Evolutionary conservation across 495 filamentous ascomycete species (phyloP).

Genomic region (Parathielavia hyrcaniae): DNA sequence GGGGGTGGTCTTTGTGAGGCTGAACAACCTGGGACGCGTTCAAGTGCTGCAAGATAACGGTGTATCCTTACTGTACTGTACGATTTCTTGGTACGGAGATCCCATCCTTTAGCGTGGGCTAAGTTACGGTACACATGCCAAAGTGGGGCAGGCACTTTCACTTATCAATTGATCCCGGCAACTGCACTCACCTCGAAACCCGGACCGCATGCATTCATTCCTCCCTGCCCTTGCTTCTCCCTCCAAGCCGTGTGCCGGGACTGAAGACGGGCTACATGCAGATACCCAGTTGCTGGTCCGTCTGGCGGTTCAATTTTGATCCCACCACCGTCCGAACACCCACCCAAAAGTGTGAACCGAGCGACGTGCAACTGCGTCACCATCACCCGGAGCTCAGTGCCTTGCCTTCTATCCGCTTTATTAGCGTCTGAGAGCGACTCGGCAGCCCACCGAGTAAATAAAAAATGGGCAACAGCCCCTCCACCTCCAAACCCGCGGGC

Average conservation of each 20-base stretch:
- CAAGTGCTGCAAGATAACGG: conserved; percentile 6
- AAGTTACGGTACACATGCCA: conserved; percentile 18
- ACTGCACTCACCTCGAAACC: background rate
- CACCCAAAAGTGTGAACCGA: conserved; percentile 10
- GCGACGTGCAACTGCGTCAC: background rate
- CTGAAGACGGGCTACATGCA: conserved; percentile 3
- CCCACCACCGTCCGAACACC: background rate
- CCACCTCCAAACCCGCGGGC: conserved; percentile 27
- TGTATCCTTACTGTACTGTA: too few species aligned
- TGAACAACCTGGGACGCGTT: background rate
- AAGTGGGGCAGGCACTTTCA: conserved; percentile 1
- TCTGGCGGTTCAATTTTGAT: background rate
- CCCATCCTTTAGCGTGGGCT: too few species aligned
- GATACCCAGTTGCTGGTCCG: background rate
- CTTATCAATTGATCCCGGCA: conserved; percentile 9
- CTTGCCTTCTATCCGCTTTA: background rate
- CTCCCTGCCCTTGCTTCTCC: background rate
- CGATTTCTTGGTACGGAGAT: too few species aligned
- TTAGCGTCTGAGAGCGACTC: conserved; percentile 11
- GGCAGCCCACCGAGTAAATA: conserved; percentile 11
- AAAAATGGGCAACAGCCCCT: conserved; percentile 38
- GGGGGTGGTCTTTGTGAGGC: conserved; percentile 9
- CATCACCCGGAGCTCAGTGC: background rate
- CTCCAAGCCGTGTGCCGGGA: background rate
- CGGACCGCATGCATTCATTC: background rate